Evolutionary conservation across 2,329 filamentous ascomycete species (phyloP).

Genomic region (Cladophialophora bantiana): DNA sequence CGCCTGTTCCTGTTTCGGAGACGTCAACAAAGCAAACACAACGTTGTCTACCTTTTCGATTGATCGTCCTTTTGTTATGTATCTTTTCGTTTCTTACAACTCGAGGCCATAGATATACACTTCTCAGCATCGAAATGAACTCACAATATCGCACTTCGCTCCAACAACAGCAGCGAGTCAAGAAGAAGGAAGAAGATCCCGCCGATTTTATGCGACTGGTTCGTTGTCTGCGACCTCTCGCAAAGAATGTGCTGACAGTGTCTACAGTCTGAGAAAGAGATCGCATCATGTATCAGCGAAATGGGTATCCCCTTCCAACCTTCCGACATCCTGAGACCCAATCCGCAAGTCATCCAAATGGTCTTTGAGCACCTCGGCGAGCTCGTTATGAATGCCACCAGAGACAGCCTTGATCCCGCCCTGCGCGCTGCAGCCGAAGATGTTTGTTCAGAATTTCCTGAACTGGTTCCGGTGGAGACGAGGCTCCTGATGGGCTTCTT

Average conservation of each 20-base stretch:
- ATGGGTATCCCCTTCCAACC: constrained; percentile 90
- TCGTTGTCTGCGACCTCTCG: constrained; percentile 40
- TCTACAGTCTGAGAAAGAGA: constrained; percentile 71
- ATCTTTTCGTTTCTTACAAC: neutral
- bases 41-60: neutral
- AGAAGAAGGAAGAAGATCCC: constrained; percentile 64
- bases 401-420: constrained; percentile 90
- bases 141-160: constrained; percentile 56
- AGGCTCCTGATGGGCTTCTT: constrained; percentile 97
- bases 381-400: constrained; percentile 88
- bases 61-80: neutral
- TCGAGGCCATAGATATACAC: constrained; percentile 2
- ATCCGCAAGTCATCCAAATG: constrained; percentile 92
- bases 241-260: constrained; percentile 47
- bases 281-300: constrained; percentile 95
- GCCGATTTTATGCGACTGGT: constrained; percentile 66
- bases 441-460: constrained; percentile 80
- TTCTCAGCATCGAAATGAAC: constrained; percentile 56
- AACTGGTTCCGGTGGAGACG: constrained; percentile 84
- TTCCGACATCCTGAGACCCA: constrained; percentile 89
- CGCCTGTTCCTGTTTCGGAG: constrained; percentile 14
- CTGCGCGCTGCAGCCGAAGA: constrained; percentile 91
- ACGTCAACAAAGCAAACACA: constrained; percentile 13
- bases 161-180: constrained; percentile 55
- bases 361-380: constrained; percentile 98